Conservation (phyloP, 2,329 filamentous ascomycete species). For the Neofusicoccum cordaticola region DNA sequence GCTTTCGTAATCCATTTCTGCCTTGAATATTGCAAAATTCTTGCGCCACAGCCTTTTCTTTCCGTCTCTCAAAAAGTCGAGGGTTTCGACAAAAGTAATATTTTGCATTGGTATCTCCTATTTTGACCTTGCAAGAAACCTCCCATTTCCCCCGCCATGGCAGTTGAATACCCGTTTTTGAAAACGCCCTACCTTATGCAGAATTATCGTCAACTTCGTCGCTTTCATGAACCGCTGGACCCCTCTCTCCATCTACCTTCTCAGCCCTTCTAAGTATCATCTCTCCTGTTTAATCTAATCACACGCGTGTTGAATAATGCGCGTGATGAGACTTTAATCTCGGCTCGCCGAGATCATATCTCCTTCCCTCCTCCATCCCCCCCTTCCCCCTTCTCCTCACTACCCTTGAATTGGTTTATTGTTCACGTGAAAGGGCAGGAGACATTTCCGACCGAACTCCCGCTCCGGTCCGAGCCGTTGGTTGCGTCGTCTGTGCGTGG, state of each 20-base stretch:
- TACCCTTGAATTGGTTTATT: too few species aligned
- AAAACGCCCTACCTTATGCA: slow-evolving; percentile 7
- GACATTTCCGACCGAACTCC: too few species aligned
- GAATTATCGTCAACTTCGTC: neutral
- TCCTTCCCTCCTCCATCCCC: too few species aligned
- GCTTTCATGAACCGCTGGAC: neutral
- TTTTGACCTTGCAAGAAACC: neutral
- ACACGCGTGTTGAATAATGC: slow-evolving; percentile 2
- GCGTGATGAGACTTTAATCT: neutral
- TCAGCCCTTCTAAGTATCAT: neutral
- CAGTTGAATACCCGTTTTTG: slow-evolving; percentile 13
- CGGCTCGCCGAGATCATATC: too few species aligned
- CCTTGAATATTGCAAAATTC: neutral
- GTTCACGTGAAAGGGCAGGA: too few species aligned
- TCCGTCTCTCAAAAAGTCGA: neutral
- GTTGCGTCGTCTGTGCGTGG: too few species aligned
- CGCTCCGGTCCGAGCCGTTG: too few species aligned
- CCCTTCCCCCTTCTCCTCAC: too few species aligned
- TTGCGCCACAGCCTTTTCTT: neutral
- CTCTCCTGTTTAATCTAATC: neutral
- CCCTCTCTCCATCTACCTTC: neutral
- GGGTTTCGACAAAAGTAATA: neutral
- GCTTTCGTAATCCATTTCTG: slow-evolving; percentile 13
- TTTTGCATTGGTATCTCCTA: slow-evolving; percentile 7
- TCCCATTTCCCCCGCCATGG: neutral